Base-by-base conservation (phyloP, 495 filamentous ascomycete species). In the Parachaetomium inaequale region DNA sequence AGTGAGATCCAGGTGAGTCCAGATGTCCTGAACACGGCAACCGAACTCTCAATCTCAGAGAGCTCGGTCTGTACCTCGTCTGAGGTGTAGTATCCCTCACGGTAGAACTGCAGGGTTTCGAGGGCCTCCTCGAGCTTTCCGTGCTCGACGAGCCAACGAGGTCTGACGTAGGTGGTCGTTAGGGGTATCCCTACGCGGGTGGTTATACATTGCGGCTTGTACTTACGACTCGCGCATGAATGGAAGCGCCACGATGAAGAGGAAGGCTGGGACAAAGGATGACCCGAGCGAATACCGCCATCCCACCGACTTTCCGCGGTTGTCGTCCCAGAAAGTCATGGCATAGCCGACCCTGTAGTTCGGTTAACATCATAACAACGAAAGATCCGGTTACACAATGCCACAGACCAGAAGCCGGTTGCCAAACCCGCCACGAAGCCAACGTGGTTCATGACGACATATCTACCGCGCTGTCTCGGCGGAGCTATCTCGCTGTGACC, bases 401-500 rank as follows among this genome's bases (percentile, higher is more conserved):
- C 7, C 40, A 47, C 74, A 50, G 70, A 83, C 81, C 82, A 85
- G 58, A 85, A 83, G 0, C 82, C 82, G 3, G 60, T 52, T 0
- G 80, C 80, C 2, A 85, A 59, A 34, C 82, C 82, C 12, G 74
- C 73, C 36, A 84, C 78, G 52, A 85, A 77, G 6, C 83, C 82
- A 62, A 84, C 75, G 53, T 85, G 83, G 63, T 84, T 84, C 65
- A 84, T 72, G 25, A 84, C 80, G 2, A 85, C 82, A 56, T 79
- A 79, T 58, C 75, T 77, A 0, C 83, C 83, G 7, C 83, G 75
- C 46, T 80, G 72, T 17, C 70, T 74, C 2, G 82, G 79, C 2
- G 82, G 82, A 0, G 83, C 72, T 28, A 85, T 74, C 68, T 85
- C 83, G 66, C 81, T 83, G 40, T 56, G 8, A 34, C 7, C n/a